Evolutionary conservation across 306 rosid species (phyloP), one percentile per base, ranked within the genome.

Genomic region (Ochetophila trinervis): DNA sequence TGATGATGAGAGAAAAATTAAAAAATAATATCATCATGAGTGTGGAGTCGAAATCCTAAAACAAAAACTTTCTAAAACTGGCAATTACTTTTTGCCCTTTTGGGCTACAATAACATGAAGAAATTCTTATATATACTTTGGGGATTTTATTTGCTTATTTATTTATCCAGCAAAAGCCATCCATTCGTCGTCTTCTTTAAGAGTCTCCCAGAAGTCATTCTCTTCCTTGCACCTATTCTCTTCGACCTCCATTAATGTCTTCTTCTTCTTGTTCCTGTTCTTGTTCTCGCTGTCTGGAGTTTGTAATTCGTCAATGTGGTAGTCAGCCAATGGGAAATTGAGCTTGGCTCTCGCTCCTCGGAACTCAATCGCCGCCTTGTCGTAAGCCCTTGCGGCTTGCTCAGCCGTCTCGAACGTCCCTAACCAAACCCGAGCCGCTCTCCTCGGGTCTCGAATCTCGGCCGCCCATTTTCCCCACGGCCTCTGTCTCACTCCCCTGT

Each of bases 381-480:
- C 91, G 63, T 86, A 83, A 6, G 88, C 91, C 58, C 83, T 75
- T 3, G 88, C 91, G 5, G 87, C 91, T 34, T 72, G n/a, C 80
- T 83, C 83, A 24, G 57, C 85, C 32, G 85, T 82, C 53, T 72
- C 66, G 57, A 86, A 86, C 0, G 92, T 84, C 23, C 89, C 83
- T 0, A 84, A 78, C 94, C 90, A 87, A 19, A 84, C 84, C 13
- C 86, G 71, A 0, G 58, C 36, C 0, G 84, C 81, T 4, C 69
- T 48, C 12, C 40, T 21, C 0, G 90, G 93, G 62, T 84, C 87
- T 20, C 86, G 52, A 21, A 82, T 87, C 79, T 84, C 93, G 0
- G 86, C 85, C 8, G 84, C 89, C 89, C 89, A 87, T 45, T 84
- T 87, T 16, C 93, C 89, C 87, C 87, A 77, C 1, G 85, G 85